These are phyloP conservation scores for Coffea humblotiana DNA, from an alignment of 305 asterid species.

Conservation along the genomic window DNA sequence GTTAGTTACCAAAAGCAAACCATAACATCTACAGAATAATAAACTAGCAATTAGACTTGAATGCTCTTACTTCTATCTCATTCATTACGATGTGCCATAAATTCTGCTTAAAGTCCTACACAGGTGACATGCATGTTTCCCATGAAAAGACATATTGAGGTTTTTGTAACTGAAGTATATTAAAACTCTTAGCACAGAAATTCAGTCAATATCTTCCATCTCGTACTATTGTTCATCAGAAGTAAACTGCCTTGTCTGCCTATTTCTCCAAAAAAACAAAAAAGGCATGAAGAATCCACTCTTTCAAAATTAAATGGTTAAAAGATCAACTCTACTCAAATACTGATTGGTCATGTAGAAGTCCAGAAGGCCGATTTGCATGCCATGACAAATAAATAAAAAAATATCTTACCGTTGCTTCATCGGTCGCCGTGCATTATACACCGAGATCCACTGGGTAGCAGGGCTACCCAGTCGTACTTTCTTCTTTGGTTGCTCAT, in stretches of 20 bases:
- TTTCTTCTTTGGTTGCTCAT: constrained; percentile 97
- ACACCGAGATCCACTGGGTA: constrained; percentile 96
- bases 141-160: not conserved
- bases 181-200: not conserved
- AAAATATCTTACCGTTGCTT: constrained; percentile 68
- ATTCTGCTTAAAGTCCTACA: not conserved
- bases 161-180: not conserved
- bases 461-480: constrained; percentile 98
- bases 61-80: constrained; percentile 2
- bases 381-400: constrained; percentile 9
- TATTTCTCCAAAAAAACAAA: not conserved
- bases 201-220: not conserved
- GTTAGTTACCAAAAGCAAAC: not conserved
- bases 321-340: not conserved
- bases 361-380: not conserved
- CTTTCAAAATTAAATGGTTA: not conserved
- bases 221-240: not conserved
- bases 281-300: not conserved
- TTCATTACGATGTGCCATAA: not conserved
- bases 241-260: constrained; percentile 2
- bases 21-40: not conserved
- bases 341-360: not conserved
- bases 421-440: constrained; percentile 97
- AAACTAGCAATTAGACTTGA: not conserved
- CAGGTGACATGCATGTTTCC: not conserved